Evolutionary conservation across 1,284 basidiomycete species (phyloP), one percentile per base, ranked within the genome.

Genomic region (Vanrija pseudolonga): DNA sequence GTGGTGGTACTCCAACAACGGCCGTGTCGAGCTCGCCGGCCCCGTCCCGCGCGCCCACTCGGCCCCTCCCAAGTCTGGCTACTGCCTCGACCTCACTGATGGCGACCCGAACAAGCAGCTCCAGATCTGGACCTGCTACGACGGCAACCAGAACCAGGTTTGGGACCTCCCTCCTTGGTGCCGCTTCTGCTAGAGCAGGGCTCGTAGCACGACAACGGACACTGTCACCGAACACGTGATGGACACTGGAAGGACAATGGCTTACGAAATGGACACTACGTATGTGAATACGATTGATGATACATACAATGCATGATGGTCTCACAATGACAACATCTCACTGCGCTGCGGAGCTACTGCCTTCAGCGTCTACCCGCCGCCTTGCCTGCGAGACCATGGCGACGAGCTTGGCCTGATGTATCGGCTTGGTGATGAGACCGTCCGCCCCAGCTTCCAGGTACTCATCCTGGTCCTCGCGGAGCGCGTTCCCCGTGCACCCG

Each of bases 371-470:
- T 5, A 14, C 12, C 9, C 32, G 32, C 12, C 32, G 32, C 32
- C 19, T 17, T 40, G 39, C 39, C 41, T 28, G 2, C 2, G 12
- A 12, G 32, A 32, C 32, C 32, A 32, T 32, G 8, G 32, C 12
- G 32, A 69, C 50, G 17, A 75, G 61, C 5, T 63, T 54, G 45
- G 65, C 67, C 49, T 73, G 71, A 43, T 75, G 69, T 18, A 76
- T 71, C 9, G 74, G 72, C 52, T 74, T 74, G 14, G 72, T 57
- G 15, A 72, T 57, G 24, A 74, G 68, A 23, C 55, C 62, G 40
- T 90, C 85, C 42, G 84, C 88, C 6, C 89, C 88, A 5, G 88
- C 88, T 1, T 82, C 81, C 8, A 87, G 76, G 69, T 90, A 92
- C 69, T 88, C 86, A 51, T 85, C 82, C 59, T 74, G 74, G 67